Conservation (phyloP, 2,329 filamentous ascomycete species). For the Aphanocladium album region DNA sequence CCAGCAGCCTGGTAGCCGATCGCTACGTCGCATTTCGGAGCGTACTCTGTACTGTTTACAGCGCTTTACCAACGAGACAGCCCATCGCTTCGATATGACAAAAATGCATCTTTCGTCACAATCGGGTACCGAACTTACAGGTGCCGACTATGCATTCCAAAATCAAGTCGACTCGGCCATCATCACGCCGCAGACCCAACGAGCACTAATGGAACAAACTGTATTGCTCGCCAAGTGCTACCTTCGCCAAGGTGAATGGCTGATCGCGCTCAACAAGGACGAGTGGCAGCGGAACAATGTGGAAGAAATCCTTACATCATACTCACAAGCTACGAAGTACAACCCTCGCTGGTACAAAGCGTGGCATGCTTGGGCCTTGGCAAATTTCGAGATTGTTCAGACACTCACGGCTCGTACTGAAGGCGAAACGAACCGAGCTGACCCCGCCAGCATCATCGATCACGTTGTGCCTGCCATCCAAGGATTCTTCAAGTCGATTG, state of each 20-base stretch:
- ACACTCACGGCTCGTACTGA: conserved; percentile 65
- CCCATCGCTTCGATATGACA: conserved; percentile 48
- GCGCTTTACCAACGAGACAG: conserved; percentile 56
- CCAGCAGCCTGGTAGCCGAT: conserved; percentile 47
- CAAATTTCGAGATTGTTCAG: conserved; percentile 97
- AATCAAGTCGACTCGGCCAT: conserved; percentile 40
- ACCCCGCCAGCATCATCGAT: conserved; percentile 67
- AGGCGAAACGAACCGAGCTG: conserved; percentile 38
- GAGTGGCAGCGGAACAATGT: conserved; percentile 87
- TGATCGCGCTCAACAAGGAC: conserved; percentile 76
- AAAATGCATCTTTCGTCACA: conserved; percentile 46
- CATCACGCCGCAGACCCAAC: conserved; percentile 46
- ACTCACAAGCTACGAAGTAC: conserved; percentile 86
- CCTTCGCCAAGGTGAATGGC: conserved; percentile 94
- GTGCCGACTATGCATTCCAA: conserved; percentile 46
- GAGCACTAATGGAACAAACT: conserved; percentile 54
- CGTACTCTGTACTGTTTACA: conserved; percentile 55
- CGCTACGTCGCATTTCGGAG: conserved; percentile 42
- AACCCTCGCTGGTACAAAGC: conserved; percentile 98
- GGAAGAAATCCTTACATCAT: conserved; percentile 84
- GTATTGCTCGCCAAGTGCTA: conserved; percentile 90
- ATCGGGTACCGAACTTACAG: conserved; percentile 39
- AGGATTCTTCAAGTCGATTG: conserved; percentile 97
- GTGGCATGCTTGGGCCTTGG: conserved; percentile 97
- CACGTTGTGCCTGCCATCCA: conserved; percentile 92